Percentiles rank a stretch among this genome's conserved stretches.
phyloP scores from a whole-genome alignment of 1,284 basidiomycete genomes.

The Coniophora puteana region DNA sequence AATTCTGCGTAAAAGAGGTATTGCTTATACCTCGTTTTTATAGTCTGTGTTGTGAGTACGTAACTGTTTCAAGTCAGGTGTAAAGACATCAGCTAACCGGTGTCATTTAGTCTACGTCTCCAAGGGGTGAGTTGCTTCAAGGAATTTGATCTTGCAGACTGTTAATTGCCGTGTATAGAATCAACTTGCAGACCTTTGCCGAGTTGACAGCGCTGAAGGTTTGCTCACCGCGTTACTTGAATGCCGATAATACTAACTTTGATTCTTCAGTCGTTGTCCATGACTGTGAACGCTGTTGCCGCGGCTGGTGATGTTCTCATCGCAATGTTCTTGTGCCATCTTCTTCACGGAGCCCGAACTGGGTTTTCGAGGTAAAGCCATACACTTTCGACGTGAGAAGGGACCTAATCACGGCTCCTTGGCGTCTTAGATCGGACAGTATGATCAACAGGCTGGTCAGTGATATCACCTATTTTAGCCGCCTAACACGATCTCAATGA shows the following conservation, averaged over 20 bases:
- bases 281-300: slow-evolving; percentile 50
- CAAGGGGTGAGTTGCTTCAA: slow-evolving; percentile 33
- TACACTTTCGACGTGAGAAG: not conserved
- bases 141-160: slow-evolving; percentile 4
- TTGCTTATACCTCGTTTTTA: slow-evolving; percentile 4
- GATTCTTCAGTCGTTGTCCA: slow-evolving; percentile 36
- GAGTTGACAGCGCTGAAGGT: slow-evolving; percentile 31
- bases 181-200: slow-evolving; percentile 32
- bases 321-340: slow-evolving; percentile 43
- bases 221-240: not conserved
- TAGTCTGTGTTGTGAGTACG: slow-evolving; percentile 19
- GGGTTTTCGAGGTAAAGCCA: slow-evolving; percentile 44
- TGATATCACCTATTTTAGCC: not conserved
- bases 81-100: slow-evolving; percentile 5
- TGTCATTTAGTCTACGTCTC: slow-evolving; percentile 31
- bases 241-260: slow-evolving; percentile 6
- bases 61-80: no score
- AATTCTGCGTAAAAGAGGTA: slow-evolving; percentile 2
- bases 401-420: slow-evolving; percentile 4
- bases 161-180: slow-evolving; percentile 12
- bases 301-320: slow-evolving; percentile 55
- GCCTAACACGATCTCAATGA: no score
- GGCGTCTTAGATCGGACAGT: slow-evolving; percentile 35
- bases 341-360: slow-evolving; percentile 51
- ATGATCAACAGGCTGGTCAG: slow-evolving; percentile 43